Conservation (phyloP, 192 early-diverging fungal species). For the Allomyces javanicus region DNA sequence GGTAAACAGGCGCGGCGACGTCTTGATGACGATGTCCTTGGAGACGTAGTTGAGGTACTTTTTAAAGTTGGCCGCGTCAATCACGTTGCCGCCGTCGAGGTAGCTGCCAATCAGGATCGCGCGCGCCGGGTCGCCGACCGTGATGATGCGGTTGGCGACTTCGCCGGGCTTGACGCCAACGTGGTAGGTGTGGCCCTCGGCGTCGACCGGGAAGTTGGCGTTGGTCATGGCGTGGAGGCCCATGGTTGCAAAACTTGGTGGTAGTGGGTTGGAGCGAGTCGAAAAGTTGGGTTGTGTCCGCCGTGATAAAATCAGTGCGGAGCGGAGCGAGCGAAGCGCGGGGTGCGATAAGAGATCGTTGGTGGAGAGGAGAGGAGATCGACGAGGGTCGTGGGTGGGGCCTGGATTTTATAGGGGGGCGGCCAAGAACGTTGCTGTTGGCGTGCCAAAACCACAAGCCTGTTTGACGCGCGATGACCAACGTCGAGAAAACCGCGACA, state of each 20-base stretch:
- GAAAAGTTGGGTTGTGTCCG: too few relatives aligned
- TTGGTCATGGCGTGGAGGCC: slow-evolving; percentile 14
- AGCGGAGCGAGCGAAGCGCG: too few relatives aligned
- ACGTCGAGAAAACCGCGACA: too few relatives aligned
- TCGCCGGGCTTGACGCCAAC: slow-evolving; percentile 55
- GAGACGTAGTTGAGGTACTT: not conserved
- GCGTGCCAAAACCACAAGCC: too few relatives aligned
- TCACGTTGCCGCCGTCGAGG: slow-evolving; percentile 28
- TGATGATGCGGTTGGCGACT: slow-evolving; percentile 70
- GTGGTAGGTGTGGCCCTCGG: slow-evolving; percentile 62
- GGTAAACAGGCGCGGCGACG: slow-evolving; percentile 57
- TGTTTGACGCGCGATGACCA: too few relatives aligned
- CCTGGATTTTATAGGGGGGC: too few relatives aligned
- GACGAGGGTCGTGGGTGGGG: too few relatives aligned
- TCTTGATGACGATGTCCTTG: slow-evolving; percentile 1
- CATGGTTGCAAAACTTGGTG: not conserved
- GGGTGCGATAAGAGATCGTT: too few relatives aligned
- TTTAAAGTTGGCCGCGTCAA: slow-evolving; percentile 8
- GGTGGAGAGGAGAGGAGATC: too few relatives aligned
- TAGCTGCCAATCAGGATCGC: slow-evolving; percentile 38
- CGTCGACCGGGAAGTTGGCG: slow-evolving; percentile 65
- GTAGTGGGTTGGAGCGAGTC: too few relatives aligned
- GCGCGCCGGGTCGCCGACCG: slow-evolving; percentile 65
- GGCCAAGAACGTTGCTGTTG: too few relatives aligned
- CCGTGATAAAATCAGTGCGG: too few relatives aligned